Evolutionary conservation across 805 yeast genomes (phyloP).

Genomic region (Alloascoidea hylecoeti): DNA sequence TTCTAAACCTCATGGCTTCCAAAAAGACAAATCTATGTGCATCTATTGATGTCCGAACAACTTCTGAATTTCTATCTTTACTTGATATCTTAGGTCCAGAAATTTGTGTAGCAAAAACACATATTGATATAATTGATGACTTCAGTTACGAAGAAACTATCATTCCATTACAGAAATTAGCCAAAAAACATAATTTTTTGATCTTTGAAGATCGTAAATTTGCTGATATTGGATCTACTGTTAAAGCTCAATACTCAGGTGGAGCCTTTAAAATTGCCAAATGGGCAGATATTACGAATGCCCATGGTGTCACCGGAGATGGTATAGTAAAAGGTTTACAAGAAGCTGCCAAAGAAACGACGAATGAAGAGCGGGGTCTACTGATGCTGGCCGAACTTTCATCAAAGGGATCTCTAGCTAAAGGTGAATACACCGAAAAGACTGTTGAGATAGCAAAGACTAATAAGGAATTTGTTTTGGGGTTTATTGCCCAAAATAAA

Average conservation of each 20-base stretch:
- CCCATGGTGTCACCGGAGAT: constrained; percentile 93
- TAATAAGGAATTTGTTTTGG: constrained; percentile 85
- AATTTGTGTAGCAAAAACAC: constrained; percentile 87
- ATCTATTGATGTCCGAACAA: constrained; percentile 78
- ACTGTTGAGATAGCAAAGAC: constrained; percentile 84
- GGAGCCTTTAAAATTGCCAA: constrained; percentile 81
- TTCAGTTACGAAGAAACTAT: constrained; percentile 73
- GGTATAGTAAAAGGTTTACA: constrained; percentile 85
- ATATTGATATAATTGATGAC: constrained; percentile 85
- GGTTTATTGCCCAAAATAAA: constrained; percentile 86
- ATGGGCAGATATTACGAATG: constrained; percentile 97
- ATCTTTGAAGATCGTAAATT: constrained; percentile 96
- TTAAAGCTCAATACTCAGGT: constrained; percentile 81
- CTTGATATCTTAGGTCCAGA: constrained; percentile 81
- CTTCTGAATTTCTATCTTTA: constrained; percentile 56
- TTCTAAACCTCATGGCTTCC: constrained; percentile 57
- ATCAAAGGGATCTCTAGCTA: constrained; percentile 85
- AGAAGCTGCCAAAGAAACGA: constrained; percentile 56
- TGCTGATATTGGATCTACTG: constrained; percentile 98
- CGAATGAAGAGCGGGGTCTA: constrained; percentile 74
- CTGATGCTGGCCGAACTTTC: constrained; percentile 93
- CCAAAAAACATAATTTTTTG: constrained; percentile 75
- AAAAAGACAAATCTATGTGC: constrained; percentile 90
- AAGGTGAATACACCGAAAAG: constrained; percentile 76
- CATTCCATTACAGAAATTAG: constrained; percentile 53